phyloP scores from a whole-genome alignment of 495 filamentous ascomycete genomes.

The Penicillium diatomitis region DNA sequence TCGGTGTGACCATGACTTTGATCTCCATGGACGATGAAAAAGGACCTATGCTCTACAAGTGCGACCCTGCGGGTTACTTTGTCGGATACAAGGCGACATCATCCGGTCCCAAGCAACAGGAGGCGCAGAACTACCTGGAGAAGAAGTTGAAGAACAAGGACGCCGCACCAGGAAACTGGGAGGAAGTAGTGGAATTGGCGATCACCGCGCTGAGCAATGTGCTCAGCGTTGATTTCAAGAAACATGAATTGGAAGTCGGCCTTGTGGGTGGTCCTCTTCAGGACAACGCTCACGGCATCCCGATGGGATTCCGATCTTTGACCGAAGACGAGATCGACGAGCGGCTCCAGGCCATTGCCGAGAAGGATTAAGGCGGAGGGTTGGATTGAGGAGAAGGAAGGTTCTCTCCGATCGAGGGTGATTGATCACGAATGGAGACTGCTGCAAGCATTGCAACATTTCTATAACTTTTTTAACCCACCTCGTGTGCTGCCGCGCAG shows the following conservation, averaged over 20 bases:
- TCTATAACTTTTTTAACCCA: no score
- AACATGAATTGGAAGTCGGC: constrained; percentile 94
- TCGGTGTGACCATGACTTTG: constrained; percentile 88
- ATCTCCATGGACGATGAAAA: constrained; percentile 88
- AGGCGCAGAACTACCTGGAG: constrained; percentile 94
- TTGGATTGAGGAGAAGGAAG: background rate
- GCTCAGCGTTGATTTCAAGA: constrained; percentile 98
- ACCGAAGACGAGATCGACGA: constrained; percentile 98
- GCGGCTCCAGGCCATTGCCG: constrained; percentile 90
- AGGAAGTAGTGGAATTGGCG: constrained; percentile 93
- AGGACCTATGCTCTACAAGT: constrained; percentile 97
- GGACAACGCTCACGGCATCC: constrained; percentile 72
- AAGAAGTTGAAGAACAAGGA: constrained; percentile 99
- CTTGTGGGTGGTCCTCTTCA: constrained; percentile 76
- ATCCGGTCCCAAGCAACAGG: constrained; percentile 94
- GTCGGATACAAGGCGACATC: constrained; percentile 97
- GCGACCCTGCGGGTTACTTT: constrained; percentile 95
- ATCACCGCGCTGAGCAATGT: constrained; percentile 93
- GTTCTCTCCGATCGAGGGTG: background rate
- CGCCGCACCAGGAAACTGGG: constrained; percentile 82
- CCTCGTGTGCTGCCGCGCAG: no score
- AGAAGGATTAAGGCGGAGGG: constrained; percentile 69
- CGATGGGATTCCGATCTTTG: constrained; percentile 73
- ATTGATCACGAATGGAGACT: no score
- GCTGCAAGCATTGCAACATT: no score